These are phyloP conservation scores for Peterozyma toletana DNA, from an alignment of 805 yeast species.

Conservation along the genomic window DNA sequence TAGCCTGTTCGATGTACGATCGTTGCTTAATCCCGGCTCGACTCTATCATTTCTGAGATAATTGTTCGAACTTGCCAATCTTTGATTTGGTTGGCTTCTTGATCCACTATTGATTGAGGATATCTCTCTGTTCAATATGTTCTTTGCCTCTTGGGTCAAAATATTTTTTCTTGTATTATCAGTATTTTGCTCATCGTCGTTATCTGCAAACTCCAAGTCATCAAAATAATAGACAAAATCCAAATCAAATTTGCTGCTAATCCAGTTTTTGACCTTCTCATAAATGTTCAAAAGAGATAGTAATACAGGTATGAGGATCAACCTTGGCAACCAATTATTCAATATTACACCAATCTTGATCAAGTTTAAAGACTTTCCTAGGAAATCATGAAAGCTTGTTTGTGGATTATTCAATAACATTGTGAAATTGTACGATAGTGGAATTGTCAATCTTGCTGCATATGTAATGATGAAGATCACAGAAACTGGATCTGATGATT, in stretches of 20 bases:
- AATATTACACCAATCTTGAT: slow-evolving; percentile 67
- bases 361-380: slow-evolving; percentile 68
- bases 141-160: slow-evolving; percentile 19
- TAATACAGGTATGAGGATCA: slow-evolving; percentile 62
- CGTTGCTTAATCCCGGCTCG: too few species aligned
- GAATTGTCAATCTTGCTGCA: slow-evolving; percentile 75
- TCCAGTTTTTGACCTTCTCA: slow-evolving; percentile 42
- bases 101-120: neutral
- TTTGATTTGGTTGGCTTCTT: neutral
- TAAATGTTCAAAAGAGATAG: slow-evolving; percentile 61
- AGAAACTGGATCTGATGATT: slow-evolving; percentile 67
- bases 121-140: slow-evolving; percentile 10
- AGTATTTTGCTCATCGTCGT: slow-evolving; percentile 3
- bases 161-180: slow-evolving; percentile 14
- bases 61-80: too few species aligned
- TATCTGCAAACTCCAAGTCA: slow-evolving; percentile 22
- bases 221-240: slow-evolving; percentile 19
- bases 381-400: slow-evolving; percentile 53
- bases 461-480: slow-evolving; percentile 74
- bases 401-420: slow-evolving; percentile 45
- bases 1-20: too few species aligned
- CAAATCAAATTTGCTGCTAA: slow-evolving; percentile 19
- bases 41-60: too few species aligned
- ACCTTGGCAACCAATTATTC: slow-evolving; percentile 70
- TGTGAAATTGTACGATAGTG: slow-evolving; percentile 72